Conservation (phyloP, 2,329 filamentous ascomycete species). For the Aspergillus fischeri region DNA sequence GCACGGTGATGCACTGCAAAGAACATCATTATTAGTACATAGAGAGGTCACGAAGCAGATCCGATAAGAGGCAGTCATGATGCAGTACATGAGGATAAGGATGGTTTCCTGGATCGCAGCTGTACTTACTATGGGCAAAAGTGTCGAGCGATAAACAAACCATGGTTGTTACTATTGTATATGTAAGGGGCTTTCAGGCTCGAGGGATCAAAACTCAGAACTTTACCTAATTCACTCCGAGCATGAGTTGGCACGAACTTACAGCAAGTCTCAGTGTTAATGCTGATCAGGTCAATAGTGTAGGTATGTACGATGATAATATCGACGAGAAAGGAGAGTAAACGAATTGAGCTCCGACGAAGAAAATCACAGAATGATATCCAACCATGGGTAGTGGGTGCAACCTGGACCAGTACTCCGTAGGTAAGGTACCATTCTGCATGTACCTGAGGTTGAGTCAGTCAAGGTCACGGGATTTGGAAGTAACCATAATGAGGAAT, state of each 20-base stretch:
- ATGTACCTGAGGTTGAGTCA: not conserved
- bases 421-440: not conserved
- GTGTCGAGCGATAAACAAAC: not conserved
- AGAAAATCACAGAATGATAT: not conserved
- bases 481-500: not conserved
- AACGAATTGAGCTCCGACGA: not conserved
- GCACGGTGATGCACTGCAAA: not conserved
- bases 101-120: not conserved
- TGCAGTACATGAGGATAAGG: not conserved
- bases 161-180: not conserved
- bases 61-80: not conserved
- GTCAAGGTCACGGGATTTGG: not conserved
- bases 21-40: not conserved
- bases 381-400: not conserved
- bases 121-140: not conserved
- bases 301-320: not conserved
- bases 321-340: not conserved
- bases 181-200: not conserved
- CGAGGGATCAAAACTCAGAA: not conserved
- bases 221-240: not conserved
- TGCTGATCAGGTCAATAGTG: not conserved
- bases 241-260: not conserved
- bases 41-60: not conserved
- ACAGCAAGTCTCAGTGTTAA: not conserved
- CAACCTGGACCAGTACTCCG: not conserved